Evolutionary conservation across 805 yeast species (phyloP), one percentile per base, ranked within the genome.

Genomic region (Zygosaccharomyces gambellarensis): DNA sequence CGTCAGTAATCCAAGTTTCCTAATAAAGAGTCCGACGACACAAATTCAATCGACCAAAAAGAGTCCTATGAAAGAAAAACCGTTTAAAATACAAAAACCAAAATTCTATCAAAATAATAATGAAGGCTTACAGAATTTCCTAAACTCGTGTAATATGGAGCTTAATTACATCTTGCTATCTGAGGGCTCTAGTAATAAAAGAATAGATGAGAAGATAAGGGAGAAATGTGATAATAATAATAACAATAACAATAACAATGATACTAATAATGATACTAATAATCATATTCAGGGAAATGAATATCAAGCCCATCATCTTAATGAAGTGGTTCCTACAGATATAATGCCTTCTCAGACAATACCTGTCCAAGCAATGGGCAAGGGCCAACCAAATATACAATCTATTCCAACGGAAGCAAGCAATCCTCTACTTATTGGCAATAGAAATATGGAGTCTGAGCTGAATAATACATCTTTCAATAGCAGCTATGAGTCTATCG

Each of bases 21-120:
- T 29, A 4, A 14, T 38, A 3, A 36, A 42, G 19, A 32, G 36
- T 42, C 45, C 40, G 42, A 42, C 45, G 49, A 46, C 52, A 48
- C 54, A 51, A 51, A 51, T 45, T 36, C 36, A 31, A 27, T 43
- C 36, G 9, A 36, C 44, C 9, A 34, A 17, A 29, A 51, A 41
- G 17, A 30, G 29, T 45, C n/a, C 31, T 17, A 8, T 23, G n/a
- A 30, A 30, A 7, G 40, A 45, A 12, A 25, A 27, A 6, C 46
- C 45, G 17, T 45, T 45, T 43, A 51, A 48, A 42, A 43, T 51
- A 29, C 51, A 29, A 39, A 51, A 51, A 40, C 39, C 47, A 10
- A 51, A 22, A 22, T 36, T 42, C 10, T 29, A 12, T 23, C 36
- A n/a, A 17, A 29, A 32, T 44, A n/a, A 43, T 9, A 36, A 17